Evolutionary conservation across 148 eudicot genomes (phyloP), one percentile per base, ranked within the genome.

Genomic region (Rhododendron williamsianum): DNA sequence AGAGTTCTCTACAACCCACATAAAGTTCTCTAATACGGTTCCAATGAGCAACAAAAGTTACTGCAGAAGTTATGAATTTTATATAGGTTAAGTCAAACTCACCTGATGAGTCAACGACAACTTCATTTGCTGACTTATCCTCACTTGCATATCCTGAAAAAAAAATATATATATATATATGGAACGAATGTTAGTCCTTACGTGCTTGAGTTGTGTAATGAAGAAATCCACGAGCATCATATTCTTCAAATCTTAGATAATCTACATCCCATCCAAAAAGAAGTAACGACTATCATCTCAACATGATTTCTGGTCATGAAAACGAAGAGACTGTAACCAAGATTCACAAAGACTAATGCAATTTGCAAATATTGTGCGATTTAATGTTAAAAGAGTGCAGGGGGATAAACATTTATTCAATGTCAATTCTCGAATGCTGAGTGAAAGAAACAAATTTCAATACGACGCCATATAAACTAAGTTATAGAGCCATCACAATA

Each of bases 101-200:
- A 96, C 98, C 97, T 87, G 93, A 82, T 16, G 97, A 93, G 80
- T 92, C 94, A 73, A 87, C 90, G 43, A 91, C 91, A 51, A 93
- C 88, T 85, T 93, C 98, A 86, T 93, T 86, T 23, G 84, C 91
- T 2, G 97, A 95, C 90, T 96, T 94, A 82, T 93, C 96, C 86
- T 93, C 98, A 86, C 96, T 95, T 85, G 94, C 98, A 85, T 96
- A 91, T 63, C 96, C 98, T 96, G 89, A 8, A 27, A 27, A 27
- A 27, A 0, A 27, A 0, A 27, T 27, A 27, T 27, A 27, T 27
- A 27, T 27, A 27, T 27, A 27, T 27, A 27, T 52, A 30, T 19
- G 86, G 79, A 13, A 82, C 15, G 25, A 56, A 45, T 19, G 23
- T 76, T 54, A 8, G 19, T 33, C 35, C 48, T 51, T 49, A 15